A percentile compares a stretch with the other conserved stretches of the same genome.
Evolutionary conservation across 495 filamentous ascomycete species (phyloP).

Genomic region (Tricharina praecox): DNA sequence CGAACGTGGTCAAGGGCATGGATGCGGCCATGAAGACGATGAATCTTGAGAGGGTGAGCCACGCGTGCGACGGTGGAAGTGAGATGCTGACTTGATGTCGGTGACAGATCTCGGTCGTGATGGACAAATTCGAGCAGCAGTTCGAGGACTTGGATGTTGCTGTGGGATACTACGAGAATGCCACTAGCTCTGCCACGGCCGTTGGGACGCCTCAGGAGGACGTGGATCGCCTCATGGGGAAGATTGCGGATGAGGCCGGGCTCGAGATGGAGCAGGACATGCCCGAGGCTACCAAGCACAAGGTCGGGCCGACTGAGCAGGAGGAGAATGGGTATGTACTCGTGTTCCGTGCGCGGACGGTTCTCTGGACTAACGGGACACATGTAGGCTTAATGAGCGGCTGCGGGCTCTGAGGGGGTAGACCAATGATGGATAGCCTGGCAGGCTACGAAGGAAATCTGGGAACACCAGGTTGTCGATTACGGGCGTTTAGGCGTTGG

Average conservation of each 20-base stretch:
- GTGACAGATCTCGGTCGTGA: conserved; percentile 38
- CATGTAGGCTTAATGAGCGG: conserved; percentile 34
- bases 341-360: no score
- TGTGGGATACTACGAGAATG: conserved; percentile 70
- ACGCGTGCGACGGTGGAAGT: no score
- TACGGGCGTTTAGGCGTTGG: not conserved
- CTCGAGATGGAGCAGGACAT: conserved; percentile 57
- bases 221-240: conserved; percentile 60
- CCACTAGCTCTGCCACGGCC: conserved; percentile 55
- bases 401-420: conserved; percentile 37
- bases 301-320: conserved; percentile 40
- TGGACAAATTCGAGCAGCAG: conserved; percentile 68
- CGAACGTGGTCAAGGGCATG: conserved; percentile 47
- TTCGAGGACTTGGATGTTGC: conserved; percentile 73
- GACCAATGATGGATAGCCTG: not conserved
- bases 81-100: no score
- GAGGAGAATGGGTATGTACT: conserved; percentile 39
- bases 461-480: not conserved
- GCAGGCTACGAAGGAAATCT: no score
- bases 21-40: conserved; percentile 48
- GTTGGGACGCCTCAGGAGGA: conserved; percentile 66
- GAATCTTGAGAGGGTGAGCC: conserved; percentile 48
- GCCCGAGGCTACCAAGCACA: conserved; percentile 37
- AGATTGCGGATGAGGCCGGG: conserved; percentile 70
- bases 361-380: not conserved